Conservation (phyloP, 139 green algal genomes). For the Chlorella sp. region DNA sequence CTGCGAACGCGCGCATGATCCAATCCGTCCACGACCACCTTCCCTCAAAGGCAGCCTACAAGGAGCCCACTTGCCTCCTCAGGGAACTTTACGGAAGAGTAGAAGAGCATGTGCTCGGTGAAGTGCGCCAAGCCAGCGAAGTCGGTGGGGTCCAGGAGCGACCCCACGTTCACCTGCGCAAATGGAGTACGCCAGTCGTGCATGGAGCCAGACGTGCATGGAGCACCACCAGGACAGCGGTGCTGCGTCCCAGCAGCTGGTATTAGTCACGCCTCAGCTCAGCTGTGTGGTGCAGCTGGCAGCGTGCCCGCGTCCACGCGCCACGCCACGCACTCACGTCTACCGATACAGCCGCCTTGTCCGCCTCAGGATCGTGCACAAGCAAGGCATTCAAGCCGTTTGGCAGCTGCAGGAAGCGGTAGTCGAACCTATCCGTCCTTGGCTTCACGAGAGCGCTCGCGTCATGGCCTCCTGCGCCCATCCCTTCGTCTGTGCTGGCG, state of each 20-base stretch:
- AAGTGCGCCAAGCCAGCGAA: conserved; percentile 83
- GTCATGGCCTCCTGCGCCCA: too few relatives aligned
- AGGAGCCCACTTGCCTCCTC: too few relatives aligned
- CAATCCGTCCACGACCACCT: too few relatives aligned
- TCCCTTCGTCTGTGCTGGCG: too few relatives aligned
- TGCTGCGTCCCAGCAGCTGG: not conserved
- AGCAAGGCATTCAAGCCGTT: not conserved
- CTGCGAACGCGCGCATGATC: too few relatives aligned
- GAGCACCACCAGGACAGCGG: not conserved
- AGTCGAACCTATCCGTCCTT: not conserved
- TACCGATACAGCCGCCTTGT: not conserved
- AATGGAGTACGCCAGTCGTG: not conserved
- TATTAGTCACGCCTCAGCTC: too few relatives aligned
- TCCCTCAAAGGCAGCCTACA: too few relatives aligned
- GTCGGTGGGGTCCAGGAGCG: conserved; percentile 58
- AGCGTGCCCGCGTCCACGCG: too few relatives aligned
- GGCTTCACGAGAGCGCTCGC: not conserved
- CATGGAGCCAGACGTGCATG: not conserved
- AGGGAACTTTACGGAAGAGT: conserved; percentile 73
- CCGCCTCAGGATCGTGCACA: not conserved
- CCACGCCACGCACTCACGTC: not conserved
- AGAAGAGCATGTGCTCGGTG: conserved; percentile 93
- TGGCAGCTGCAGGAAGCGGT: not conserved
- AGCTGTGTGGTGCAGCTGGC: too few relatives aligned
- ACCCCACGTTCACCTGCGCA: conserved; percentile 30